Evolutionary conservation across 1,139 yeast species (phyloP).

Genomic region (Candida albicans): DNA sequence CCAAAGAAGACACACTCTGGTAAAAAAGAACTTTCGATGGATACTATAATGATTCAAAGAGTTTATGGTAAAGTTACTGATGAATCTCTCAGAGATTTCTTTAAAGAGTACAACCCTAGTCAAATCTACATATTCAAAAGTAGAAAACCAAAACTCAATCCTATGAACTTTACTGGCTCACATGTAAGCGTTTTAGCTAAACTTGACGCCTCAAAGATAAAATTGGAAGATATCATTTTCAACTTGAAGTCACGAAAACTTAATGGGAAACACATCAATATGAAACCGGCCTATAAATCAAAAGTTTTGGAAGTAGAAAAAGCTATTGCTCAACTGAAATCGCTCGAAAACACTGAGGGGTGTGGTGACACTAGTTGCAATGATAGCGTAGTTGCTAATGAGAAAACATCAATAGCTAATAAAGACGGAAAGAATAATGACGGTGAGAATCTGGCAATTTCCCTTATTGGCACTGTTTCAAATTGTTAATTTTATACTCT

Average conservation of each 20-base stretch:
- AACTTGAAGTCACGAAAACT: conserved; percentile 27
- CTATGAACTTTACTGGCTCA: conserved; percentile 14
- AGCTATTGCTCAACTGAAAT: conserved; percentile 22
- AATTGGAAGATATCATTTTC: conserved; percentile 45
- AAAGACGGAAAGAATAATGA: background rate
- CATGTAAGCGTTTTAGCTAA: conserved; percentile 56
- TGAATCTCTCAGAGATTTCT: conserved; percentile 41
- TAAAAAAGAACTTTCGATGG: conserved; percentile 28
- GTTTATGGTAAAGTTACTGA: conserved; percentile 43
- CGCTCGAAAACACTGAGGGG: conserved; percentile 1
- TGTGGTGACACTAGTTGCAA: background rate
- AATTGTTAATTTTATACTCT: too few relatives aligned
- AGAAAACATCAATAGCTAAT: background rate
- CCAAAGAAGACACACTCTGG: background rate
- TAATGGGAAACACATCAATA: conserved; percentile 33
- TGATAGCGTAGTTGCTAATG: background rate
- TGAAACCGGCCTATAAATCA: conserved; percentile 40
- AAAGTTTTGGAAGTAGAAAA: conserved; percentile 44
- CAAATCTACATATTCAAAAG: conserved; percentile 49
- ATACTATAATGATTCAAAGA: conserved; percentile 54
- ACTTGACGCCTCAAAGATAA: conserved; percentile 39
- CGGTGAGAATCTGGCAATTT: too few relatives aligned
- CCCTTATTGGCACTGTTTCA: too few relatives aligned
- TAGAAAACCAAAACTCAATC: conserved; percentile 13
- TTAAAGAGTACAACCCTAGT: conserved; percentile 45